phyloP scores from a whole-genome alignment of 345 rosid genomes.

The Capsella bursapastoris region DNA sequence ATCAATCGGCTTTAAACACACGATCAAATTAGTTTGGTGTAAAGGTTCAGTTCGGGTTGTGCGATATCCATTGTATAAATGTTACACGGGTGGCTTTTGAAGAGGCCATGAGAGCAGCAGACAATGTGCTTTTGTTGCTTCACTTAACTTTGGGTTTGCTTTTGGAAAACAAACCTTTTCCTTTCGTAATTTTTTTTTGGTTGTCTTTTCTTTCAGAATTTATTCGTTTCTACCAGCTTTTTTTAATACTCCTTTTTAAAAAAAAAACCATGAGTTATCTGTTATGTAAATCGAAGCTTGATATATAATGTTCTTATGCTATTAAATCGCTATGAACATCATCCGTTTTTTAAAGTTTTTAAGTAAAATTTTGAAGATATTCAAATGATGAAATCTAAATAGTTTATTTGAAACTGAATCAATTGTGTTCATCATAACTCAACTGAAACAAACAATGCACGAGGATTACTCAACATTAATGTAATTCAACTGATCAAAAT shows the following conservation, averaged over 20 bases:
- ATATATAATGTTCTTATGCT: too few relatives aligned
- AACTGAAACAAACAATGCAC: neutral
- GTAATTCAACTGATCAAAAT: neutral
- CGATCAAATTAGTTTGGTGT: neutral
- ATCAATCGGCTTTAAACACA: neutral
- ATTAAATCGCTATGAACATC: too few relatives aligned
- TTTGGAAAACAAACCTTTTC: slow-evolving; percentile 31
- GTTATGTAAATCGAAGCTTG: neutral
- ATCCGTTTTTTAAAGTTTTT: neutral
- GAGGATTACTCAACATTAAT: neutral
- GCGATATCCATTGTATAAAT: slow-evolving; percentile 2
- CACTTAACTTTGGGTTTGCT: slow-evolving; percentile 37
- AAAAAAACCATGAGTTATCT: neutral
- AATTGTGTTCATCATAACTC: neutral
- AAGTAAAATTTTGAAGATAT: too few relatives aligned
- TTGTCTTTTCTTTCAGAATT: slow-evolving; percentile 2
- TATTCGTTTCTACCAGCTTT: slow-evolving; percentile 10
- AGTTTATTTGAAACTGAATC: neutral
- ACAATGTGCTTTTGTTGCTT: slow-evolving; percentile 33
- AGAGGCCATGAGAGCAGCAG: slow-evolving; percentile 27
- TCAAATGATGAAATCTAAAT: neutral
- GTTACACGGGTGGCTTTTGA: slow-evolving; percentile 31
- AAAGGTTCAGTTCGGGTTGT: neutral
- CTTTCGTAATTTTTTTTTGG: neutral
- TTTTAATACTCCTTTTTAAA: neutral